Percentiles rank a stretch among this genome's conserved stretches.
Conservation (phyloP, 1,139 yeast species). For the Komagataea norvegica region DNA sequence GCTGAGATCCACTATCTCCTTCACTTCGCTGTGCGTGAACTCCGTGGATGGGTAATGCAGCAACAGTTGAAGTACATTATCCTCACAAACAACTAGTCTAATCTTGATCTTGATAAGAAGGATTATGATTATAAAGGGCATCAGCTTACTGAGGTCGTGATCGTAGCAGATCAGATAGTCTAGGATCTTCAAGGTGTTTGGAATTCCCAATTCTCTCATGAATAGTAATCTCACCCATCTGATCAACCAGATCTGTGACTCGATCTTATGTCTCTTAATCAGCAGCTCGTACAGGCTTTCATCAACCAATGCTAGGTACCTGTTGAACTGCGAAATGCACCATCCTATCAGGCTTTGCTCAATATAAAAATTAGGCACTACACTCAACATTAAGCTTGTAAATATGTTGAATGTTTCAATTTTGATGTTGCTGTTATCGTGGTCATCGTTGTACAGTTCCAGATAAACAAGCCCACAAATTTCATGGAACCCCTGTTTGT, state of each 20-base stretch:
- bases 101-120: constrained; percentile 47
- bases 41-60: constrained; percentile 49
- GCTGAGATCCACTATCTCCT: constrained; percentile 19
- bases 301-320: constrained; percentile 41
- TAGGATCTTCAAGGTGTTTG: constrained; percentile 46
- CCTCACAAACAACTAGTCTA: constrained; percentile 43
- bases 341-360: constrained; percentile 31
- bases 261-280: constrained; percentile 49
- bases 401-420: constrained; percentile 29
- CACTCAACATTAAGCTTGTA: constrained; percentile 28
- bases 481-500: constrained; percentile 72
- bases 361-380: constrained; percentile 34
- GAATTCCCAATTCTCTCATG: constrained; percentile 54
- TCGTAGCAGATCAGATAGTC: constrained; percentile 49
- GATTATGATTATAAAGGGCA: constrained; percentile 49
- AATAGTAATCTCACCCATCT: constrained; percentile 57
- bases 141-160: constrained; percentile 34
- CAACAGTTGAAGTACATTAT: constrained; percentile 52
- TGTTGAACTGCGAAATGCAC: constrained; percentile 37
- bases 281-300: constrained; percentile 35
- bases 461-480: constrained; percentile 55
- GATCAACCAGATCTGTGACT: constrained; percentile 63
- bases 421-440: constrained; percentile 14
- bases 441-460: constrained; percentile 41
- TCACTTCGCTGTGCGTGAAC: constrained; percentile 13